Conservation (phyloP, 148 eudicot genomes). For the Dysphania ambrosioides region DNA sequence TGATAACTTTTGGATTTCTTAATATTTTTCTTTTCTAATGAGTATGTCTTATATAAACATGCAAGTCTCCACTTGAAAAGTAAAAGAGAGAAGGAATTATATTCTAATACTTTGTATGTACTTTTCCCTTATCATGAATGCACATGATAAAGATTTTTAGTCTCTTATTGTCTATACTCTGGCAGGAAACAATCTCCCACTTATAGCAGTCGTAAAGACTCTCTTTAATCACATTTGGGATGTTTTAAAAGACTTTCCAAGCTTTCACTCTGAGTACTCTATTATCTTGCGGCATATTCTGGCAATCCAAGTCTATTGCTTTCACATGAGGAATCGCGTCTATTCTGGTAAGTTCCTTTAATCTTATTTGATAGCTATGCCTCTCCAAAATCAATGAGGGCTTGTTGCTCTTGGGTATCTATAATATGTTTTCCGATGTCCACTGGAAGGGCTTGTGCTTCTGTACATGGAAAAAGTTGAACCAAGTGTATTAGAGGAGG, state of each 20-base stretch:
- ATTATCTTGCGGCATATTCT: conserved; percentile 70
- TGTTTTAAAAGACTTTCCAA: conserved; percentile 68
- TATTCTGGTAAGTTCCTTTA: conserved; percentile 62
- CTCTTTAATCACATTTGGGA: conserved; percentile 80
- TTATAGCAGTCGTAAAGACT: conserved; percentile 63
- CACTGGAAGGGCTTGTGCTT: conserved; percentile 56
- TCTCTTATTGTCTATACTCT: neutral
- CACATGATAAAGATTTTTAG: neutral
- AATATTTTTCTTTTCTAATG: neutral
- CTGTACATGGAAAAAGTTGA: conserved; percentile 69
- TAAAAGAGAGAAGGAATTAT: neutral
- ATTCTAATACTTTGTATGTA: neutral
- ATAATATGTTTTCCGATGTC: conserved; percentile 16
- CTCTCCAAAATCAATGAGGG: neutral
- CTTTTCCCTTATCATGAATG: neutral
- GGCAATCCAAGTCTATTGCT: conserved; percentile 55
- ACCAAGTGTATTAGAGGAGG: conserved; percentile 49
- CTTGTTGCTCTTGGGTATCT: neutral
- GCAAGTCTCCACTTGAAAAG: neutral
- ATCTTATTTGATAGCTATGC: neutral
- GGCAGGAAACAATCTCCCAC: conserved; percentile 54
- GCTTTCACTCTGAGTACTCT: conserved; percentile 88
- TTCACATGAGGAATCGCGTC: conserved; percentile 72
- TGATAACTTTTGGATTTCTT: neutral
- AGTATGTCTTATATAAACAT: neutral